phyloP scores from a whole-genome alignment of 805 yeast species.

The Sungouiella thailandica region DNA sequence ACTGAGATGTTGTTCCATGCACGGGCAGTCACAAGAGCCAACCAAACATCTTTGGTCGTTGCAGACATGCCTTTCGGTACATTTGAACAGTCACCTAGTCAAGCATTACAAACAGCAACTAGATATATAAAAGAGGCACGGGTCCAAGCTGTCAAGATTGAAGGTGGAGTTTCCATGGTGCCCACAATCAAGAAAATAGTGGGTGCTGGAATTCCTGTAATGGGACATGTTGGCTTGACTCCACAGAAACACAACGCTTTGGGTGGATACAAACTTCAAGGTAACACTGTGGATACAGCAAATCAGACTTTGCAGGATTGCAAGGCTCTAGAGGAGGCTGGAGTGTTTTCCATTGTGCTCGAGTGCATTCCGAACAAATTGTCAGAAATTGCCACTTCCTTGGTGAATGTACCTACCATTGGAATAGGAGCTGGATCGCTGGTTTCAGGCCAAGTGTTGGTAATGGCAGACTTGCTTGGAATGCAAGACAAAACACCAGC shows the following conservation, averaged over 20 bases:
- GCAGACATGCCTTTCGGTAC: conserved; percentile 90
- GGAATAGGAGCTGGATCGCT: conserved; percentile 93
- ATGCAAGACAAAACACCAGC: conserved; percentile 46
- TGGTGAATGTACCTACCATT: conserved; percentile 70
- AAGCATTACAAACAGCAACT: conserved; percentile 59
- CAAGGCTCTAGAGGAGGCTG: conserved; percentile 61
- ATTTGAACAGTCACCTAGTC: conserved; percentile 58
- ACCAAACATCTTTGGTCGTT: conserved; percentile 57
- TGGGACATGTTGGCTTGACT: conserved; percentile 89
- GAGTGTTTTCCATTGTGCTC: conserved; percentile 67
- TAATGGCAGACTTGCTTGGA: conserved; percentile 79
- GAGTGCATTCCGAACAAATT: conserved; percentile 84
- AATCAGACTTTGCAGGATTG: conserved; percentile 61
- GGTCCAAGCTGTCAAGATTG: conserved; percentile 74
- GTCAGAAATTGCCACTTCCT: conserved; percentile 58
- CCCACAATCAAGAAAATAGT: conserved; percentile 53
- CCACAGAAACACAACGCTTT: conserved; percentile 78
- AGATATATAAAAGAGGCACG: conserved; percentile 51
- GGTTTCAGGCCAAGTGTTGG: conserved; percentile 87
- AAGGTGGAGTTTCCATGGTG: conserved; percentile 62
- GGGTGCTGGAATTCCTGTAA: conserved; percentile 75
- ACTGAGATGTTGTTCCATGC: conserved; percentile 79
- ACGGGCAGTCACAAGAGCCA: conserved; percentile 71
- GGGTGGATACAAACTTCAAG: conserved; percentile 90
- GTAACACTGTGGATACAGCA: conserved; percentile 53